A percentile compares a stretch with the other conserved stretches of the same genome.
phyloP scores from a whole-genome alignment of 2,329 filamentous ascomycete genomes.

The Didymella pomorum region DNA sequence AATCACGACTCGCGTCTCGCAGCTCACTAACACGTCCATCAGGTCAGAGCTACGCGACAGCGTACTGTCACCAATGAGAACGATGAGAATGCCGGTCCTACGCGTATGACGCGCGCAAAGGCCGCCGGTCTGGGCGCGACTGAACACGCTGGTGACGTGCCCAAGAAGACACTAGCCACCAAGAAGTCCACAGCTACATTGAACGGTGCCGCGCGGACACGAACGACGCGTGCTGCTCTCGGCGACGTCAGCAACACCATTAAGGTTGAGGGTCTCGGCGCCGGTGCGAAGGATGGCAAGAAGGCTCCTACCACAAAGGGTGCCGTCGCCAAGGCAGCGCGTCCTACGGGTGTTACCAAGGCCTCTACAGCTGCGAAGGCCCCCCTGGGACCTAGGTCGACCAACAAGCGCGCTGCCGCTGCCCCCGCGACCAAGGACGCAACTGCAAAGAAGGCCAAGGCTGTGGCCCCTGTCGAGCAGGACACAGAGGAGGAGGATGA shows the following conservation, averaged over 20 bases:
- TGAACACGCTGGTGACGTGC: conserved; percentile 63
- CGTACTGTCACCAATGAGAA: conserved; percentile 89
- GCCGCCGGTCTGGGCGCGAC: conserved; percentile 68
- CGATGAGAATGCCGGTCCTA: conserved; percentile 82
- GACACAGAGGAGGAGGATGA: conserved; percentile 20
- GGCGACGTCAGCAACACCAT: conserved; percentile 95
- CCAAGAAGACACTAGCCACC: conserved; percentile 58
- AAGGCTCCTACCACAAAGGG: conserved; percentile 68
- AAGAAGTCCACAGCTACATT: conserved; percentile 55
- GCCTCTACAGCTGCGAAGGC: conserved; percentile 58
- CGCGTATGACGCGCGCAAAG: conserved; percentile 92
- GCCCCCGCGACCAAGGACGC: conserved; percentile 69
- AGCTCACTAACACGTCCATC: conserved; percentile 52
- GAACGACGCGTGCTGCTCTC: conserved; percentile 79
- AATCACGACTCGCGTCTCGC: conserved; percentile 8
- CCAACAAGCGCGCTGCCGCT: conserved; percentile 64
- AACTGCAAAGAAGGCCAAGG: conserved; percentile 72
- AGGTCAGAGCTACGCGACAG: conserved; percentile 75
- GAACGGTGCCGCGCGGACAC: conserved; percentile 56
- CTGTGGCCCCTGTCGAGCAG: conserved; percentile 57
- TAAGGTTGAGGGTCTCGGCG: conserved; percentile 67
- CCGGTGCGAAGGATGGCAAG: conserved; percentile 66
- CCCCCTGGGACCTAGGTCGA: background rate
- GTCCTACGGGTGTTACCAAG: conserved; percentile 85
- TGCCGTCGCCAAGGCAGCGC: conserved; percentile 73